Base-by-base conservation (phyloP, 345 rosid genomes). In the Populus alba region DNA sequence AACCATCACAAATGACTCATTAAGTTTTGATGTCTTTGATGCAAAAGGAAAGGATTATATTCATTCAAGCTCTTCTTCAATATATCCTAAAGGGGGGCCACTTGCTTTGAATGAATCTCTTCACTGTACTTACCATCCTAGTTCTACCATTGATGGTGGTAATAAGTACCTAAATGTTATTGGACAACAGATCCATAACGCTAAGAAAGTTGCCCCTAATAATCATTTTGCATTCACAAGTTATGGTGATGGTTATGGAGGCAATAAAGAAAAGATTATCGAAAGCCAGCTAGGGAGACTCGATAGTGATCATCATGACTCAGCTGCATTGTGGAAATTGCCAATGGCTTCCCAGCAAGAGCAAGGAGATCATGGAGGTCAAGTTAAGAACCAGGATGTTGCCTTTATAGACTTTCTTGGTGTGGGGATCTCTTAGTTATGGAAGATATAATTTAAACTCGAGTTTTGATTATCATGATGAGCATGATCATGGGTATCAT, bases 341-440 rank as follows among this genome's bases (percentile, higher is more conserved):
- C 53, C 73, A 41, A 23, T 31, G 53, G 27, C 67, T 38, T 73
- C 71, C 20, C 59, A 76, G 23, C 62, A 59, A 61, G 69, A 61
- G 31, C 25, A 77, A 55, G 45, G 33, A 22, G 68, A 68, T 7
- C 43, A 51, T 41, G 85, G 76, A 70, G 83, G 75, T n/a, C 65
- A 59, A 66, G 63, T 87, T 6, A 80, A 63, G 22, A 71, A 74
- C 75, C 70, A 83, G 68, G 87, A 84, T 70, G 87, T 80, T 84
- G 86, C 86, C 27, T 89, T 90, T 81, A 90, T 90, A 62, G 94
- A 90, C 77, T 89, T 89, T 87, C 92, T 89, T 78, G 89, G 90
- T 72, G 92, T 89, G 71, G 91, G 90, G 78, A 73, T 78, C 33
- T 83, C 88, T 53, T 81, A 27, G 53, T 51, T 43, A 49, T 33